phyloP scores from a whole-genome alignment of 1,139 yeast genomes.

The Yamadazyma jaroonii region DNA sequence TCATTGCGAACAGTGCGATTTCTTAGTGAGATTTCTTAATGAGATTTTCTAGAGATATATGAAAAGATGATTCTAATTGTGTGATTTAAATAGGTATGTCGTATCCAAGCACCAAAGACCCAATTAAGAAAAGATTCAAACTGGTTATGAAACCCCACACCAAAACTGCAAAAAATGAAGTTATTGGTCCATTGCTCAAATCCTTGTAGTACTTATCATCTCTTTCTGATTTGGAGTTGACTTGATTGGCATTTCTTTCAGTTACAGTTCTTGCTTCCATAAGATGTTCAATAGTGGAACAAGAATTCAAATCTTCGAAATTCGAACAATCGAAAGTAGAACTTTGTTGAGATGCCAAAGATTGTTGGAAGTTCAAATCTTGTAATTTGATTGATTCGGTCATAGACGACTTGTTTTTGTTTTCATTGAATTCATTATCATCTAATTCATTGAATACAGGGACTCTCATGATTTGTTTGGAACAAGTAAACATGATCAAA shows the following conservation, averaged over 20 bases:
- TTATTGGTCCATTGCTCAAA: conserved; percentile 51
- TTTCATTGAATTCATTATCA: conserved; percentile 23
- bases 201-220: conserved; percentile 45
- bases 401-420: conserved; percentile 16
- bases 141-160: conserved; percentile 53
- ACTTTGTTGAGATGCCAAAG: conserved; percentile 11
- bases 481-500: conserved; percentile 76
- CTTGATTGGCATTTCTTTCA: conserved; percentile 9
- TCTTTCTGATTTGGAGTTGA: neutral
- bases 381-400: conserved; percentile 45
- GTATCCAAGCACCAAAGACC: conserved; percentile 44
- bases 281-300: no score
- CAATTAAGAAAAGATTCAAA: conserved; percentile 49
- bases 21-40: no score
- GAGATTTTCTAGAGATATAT: no score
- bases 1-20: conserved; percentile 3
- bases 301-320: conserved; percentile 28
- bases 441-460: conserved; percentile 34
- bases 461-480: conserved; percentile 75
- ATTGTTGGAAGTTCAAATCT: conserved; percentile 42
- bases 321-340: conserved; percentile 27
- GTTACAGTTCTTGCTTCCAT: conserved; percentile 19
- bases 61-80: no score
- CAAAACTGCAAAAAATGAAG: conserved; percentile 42
- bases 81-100: conserved; percentile 33